Base-by-base conservation (phyloP, 139 green algal genomes). In the Limnomonas spitsbergensis region DNA sequence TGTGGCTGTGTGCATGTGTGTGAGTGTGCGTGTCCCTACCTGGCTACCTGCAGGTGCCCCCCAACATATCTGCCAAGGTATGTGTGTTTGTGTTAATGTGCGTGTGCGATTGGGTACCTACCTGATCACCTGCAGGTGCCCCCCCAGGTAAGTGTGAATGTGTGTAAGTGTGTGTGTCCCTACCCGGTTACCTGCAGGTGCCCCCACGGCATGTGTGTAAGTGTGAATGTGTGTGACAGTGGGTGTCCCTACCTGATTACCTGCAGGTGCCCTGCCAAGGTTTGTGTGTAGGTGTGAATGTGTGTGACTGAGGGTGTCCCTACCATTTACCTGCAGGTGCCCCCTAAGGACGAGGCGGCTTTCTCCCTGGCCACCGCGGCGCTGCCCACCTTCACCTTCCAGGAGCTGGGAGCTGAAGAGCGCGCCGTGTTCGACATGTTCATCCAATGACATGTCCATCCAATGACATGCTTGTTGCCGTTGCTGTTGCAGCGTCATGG, bases 341-440 rank as follows among this genome's bases (percentile, higher is more conserved):
- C 89, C 0, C 80, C 87, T 3, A 69, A 80, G 6, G 73, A 90
- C 6, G 73, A 85, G 54, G 78, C 37, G 14, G 73, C 61, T 2
- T 93, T 93, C 70, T 42, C 61, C 1, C 66, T 69, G 1, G 77
- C 77, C 0, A 66, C 76, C 3, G 76, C 86, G 1, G n/a, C 53
- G 40, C 80, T 89, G 35, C 53, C 35, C 7, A 74, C 76, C 14
- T 97, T 94, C 53, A 81, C 77, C 0, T 91, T 95, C 77, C 82
- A 83, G 1, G 86, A 92, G 77, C 80, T 97, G 9, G 52, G 72
- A 2, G 87, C 80, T 1, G 81, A 89, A 34, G 92, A 89, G 27
- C 81, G 83, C 0, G 53, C 87, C 40, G 86, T 95, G 4, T 97
- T 96, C 69, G 82, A 92, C 61, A 90, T 93, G 85, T 97, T 97